Percentiles rank a stretch among this genome's conserved stretches.
Evolutionary conservation across 495 filamentous ascomycete species (phyloP).

Genomic region (Hypoxylon subgilvum): DNA sequence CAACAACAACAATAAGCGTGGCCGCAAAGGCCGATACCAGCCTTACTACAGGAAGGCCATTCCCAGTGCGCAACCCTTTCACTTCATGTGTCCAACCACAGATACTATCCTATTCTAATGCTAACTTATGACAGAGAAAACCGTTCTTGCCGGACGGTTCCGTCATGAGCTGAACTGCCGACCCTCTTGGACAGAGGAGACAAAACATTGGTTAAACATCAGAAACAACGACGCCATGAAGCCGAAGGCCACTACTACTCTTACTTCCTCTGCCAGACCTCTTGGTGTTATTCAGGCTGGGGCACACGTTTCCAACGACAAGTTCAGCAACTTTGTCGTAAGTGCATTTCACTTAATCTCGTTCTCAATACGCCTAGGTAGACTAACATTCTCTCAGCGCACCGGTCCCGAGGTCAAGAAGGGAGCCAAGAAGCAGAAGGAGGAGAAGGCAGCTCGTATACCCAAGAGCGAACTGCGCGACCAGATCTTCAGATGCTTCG

Average conservation of each 20-base stretch:
- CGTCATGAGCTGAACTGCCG: conserved; percentile 78
- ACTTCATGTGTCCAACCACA: neutral
- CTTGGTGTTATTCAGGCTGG: conserved; percentile 55
- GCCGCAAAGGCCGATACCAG: conserved; percentile 65
- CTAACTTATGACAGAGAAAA: conserved; percentile 69
- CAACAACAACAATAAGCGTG: conserved; percentile 45
- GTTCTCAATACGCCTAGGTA: conserved; percentile 8
- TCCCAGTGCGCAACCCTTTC: conserved; percentile 73
- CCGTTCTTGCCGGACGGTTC: conserved; percentile 72
- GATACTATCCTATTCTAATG: neutral
- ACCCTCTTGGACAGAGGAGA: conserved; percentile 76
- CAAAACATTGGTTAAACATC: conserved; percentile 63
- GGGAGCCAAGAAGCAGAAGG: conserved; percentile 61
- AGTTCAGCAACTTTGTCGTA: conserved; percentile 65
- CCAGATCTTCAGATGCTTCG: conserved; percentile 79
- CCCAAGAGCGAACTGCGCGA: conserved; percentile 85
- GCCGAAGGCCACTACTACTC: conserved; percentile 61
- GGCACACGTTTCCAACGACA: conserved; percentile 52
- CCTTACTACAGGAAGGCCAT: conserved; percentile 78
- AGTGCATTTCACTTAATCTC: conserved; percentile 33
- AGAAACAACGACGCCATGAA: conserved; percentile 68
- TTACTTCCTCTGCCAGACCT: conserved; percentile 51
- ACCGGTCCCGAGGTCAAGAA: conserved; percentile 51
- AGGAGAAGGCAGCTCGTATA: conserved; percentile 86
- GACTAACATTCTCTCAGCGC: conserved; percentile 37